phyloP scores from a whole-genome alignment of 495 filamentous ascomycete genomes.

The Penicillium egyptiacum region DNA sequence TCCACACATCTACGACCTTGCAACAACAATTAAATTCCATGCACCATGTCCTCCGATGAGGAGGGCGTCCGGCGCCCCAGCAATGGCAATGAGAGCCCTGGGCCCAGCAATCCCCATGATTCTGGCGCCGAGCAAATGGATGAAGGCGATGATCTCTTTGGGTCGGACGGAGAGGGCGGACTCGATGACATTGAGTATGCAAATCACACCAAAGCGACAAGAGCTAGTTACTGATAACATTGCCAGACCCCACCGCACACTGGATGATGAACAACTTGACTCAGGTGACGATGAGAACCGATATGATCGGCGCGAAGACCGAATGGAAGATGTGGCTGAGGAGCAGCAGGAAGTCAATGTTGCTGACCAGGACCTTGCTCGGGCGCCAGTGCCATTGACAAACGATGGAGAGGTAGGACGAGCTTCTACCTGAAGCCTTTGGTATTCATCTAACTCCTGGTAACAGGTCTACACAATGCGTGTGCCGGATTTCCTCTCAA shows the following conservation, averaged over 20 bases:
- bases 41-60: slow-evolving; percentile 47
- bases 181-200: slow-evolving; percentile 41
- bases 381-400: slow-evolving; percentile 68
- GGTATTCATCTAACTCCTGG: background rate
- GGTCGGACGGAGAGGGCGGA: slow-evolving; percentile 50
- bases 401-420: slow-evolving; percentile 61
- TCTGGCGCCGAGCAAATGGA: slow-evolving; percentile 35
- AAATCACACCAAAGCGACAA: slow-evolving; percentile 19
- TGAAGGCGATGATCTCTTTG: slow-evolving; percentile 66
- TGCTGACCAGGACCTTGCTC: slow-evolving; percentile 58
- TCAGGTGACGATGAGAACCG: slow-evolving; percentile 74
- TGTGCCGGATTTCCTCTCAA: slow-evolving; percentile 74
- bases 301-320: slow-evolving; percentile 48
- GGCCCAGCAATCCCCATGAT: slow-evolving; percentile 29
- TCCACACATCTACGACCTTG: background rate
- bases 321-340: slow-evolving; percentile 47
- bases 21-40: background rate
- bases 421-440: background rate
- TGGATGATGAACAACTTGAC: slow-evolving; percentile 74
- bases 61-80: slow-evolving; percentile 45
- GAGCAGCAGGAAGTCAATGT: slow-evolving; percentile 53
- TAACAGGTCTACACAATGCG: slow-evolving; percentile 72
- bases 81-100: slow-evolving; percentile 30
- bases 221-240: slow-evolving; percentile 29
- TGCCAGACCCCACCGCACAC: slow-evolving; percentile 52